Evolutionary conservation across 306 rosid genomes (phyloP), one percentile per base, ranked within the genome.

Genomic region (Casuarina glauca): DNA sequence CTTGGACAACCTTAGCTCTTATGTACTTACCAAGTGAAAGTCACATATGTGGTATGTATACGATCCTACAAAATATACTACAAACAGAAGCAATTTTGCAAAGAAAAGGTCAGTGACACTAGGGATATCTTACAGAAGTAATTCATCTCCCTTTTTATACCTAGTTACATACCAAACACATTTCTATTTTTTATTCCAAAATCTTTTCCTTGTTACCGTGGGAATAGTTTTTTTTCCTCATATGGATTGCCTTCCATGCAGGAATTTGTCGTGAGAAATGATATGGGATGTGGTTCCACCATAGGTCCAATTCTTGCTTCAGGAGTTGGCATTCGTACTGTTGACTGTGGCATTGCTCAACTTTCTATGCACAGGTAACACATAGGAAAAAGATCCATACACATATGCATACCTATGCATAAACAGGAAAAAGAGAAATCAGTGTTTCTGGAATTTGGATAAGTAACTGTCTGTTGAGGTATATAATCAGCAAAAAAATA

Each of bases 211-310:
- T 58, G 54, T 53, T 66, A 43, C 57, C 70, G 51, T 6, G 44
- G 32, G 67, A 51, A 46, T 53, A 44, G 42, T 66, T 39, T 13
- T 15, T 20, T 1, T 72, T 72, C 73, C 9, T 32, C n/a, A 48
- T 16, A 53, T 44, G 12, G 2, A 64, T 15, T 54, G 50, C 49
- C 49, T 35, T 78, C 39, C 73, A 9, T 78, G 79, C 69, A 95
- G 98, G 98, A 95, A 81, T 95, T 92, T 73, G 98, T 86, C 79
- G 97, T 95, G 79, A 83, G 98, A 92, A 95, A 95, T 67, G 98
- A 91, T 80, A 95, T 91, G 98, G 98, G 98, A 76, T 95, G 98
- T 43, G 98, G 98, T 80, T 95, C 98, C 43, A 95, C 98, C 82
- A 95, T 95, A 73, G 98, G 97, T 75, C 98, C 98, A 61, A 95